These are phyloP conservation scores for Xerocomus cyaneibrunnescens DNA, from an alignment of 1,284 basidiomycete genomes.

Conservation along the genomic window DNA sequence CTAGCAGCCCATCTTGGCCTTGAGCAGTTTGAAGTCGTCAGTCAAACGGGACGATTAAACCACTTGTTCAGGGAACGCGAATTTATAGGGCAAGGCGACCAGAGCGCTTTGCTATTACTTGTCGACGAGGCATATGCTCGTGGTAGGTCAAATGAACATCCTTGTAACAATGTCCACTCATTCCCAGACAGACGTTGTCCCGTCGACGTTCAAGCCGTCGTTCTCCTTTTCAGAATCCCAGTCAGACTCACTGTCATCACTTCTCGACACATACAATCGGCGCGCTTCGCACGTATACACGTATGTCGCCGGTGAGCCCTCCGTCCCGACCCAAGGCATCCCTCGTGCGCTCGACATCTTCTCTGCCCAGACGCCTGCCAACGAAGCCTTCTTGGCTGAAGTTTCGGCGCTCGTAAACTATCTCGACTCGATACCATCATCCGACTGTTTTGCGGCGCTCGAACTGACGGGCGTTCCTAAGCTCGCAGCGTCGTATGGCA, in stretches of 20 bases:
- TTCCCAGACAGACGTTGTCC: slow-evolving; percentile 47
- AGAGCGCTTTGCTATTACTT: slow-evolving; percentile 54
- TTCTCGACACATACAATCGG: slow-evolving; percentile 54
- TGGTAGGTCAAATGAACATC: slow-evolving; percentile 41
- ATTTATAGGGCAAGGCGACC: slow-evolving; percentile 58
- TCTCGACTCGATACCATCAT: slow-evolving; percentile 42
- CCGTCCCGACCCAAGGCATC: slow-evolving; percentile 28
- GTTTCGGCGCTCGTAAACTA: slow-evolving; percentile 50
- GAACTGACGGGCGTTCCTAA: slow-evolving; percentile 52
- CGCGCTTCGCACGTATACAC: slow-evolving; percentile 59
- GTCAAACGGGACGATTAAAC: slow-evolving; percentile 33
- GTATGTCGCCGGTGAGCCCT: slow-evolving; percentile 43
- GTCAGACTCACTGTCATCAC: slow-evolving; percentile 36
- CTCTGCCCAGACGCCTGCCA: slow-evolving; percentile 39
- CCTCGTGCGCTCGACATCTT: slow-evolving; percentile 45
- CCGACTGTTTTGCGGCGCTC: slow-evolving; percentile 57
- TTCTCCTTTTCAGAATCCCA: slow-evolving; percentile 37
- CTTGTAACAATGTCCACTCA: slow-evolving; percentile 1
- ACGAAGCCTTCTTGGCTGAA: slow-evolving; percentile 42
- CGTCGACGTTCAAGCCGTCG: slow-evolving; percentile 44
- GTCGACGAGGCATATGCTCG: slow-evolving; percentile 55
- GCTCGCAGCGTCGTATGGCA: slow-evolving; percentile 48
- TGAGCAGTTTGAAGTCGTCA: slow-evolving; percentile 58
- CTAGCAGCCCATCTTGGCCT: slow-evolving; percentile 70
- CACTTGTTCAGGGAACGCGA: slow-evolving; percentile 41